Conservation (phyloP, 345 rosid species). For the Salix udensis region DNA sequence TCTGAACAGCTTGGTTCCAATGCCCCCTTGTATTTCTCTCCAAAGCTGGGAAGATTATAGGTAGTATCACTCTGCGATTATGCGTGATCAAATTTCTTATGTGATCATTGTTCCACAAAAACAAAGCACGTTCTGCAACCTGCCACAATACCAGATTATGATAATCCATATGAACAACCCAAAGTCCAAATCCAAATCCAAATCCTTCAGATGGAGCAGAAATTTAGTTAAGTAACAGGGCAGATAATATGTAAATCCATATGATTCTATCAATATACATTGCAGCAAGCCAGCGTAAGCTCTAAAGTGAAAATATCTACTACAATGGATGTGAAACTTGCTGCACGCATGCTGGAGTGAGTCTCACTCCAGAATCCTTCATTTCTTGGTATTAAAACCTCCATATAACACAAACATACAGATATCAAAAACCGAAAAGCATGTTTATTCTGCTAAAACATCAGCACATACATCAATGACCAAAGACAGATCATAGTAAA, state of each 20-base stretch:
- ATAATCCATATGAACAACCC: neutral
- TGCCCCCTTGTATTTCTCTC: conserved; percentile 55
- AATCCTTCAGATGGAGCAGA: neutral
- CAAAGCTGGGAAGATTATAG: conserved; percentile 51
- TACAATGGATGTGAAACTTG: neutral
- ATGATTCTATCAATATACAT: neutral
- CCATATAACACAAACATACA: neutral
- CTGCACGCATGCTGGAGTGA: neutral
- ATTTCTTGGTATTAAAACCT: neutral
- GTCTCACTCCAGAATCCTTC: neutral
- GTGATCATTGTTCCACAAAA: conserved; percentile 66
- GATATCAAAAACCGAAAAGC: neutral
- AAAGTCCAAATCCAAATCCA: neutral
- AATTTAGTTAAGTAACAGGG: neutral
- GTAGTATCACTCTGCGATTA: conserved; percentile 47
- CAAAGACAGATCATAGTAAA: neutral
- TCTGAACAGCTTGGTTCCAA: conserved; percentile 59
- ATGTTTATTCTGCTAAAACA: neutral
- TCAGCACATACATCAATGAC: neutral
- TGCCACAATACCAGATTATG: conserved; percentile 17
- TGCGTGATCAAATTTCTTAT: conserved; percentile 46
- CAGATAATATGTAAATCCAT: neutral
- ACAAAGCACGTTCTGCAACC: conserved; percentile 66
- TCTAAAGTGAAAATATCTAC: neutral
- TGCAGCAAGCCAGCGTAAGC: neutral